These are phyloP conservation scores for Ilyonectria destructans DNA, from an alignment of 2,329 filamentous ascomycete species.

Conservation along the genomic window DNA sequence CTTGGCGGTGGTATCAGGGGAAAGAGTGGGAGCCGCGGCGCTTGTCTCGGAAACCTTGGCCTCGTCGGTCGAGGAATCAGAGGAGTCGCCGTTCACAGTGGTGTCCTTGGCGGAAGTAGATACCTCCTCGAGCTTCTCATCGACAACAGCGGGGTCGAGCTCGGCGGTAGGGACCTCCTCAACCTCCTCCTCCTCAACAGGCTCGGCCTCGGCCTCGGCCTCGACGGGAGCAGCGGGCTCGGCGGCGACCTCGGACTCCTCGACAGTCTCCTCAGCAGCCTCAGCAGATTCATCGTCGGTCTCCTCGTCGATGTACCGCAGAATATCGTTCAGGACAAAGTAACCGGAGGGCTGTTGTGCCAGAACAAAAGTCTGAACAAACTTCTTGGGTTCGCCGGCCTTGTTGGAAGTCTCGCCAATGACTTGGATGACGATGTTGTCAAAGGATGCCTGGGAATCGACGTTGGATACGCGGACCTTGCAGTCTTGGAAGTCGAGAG, in stretches of 20 bases:
- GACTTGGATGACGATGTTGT: constrained; percentile 97
- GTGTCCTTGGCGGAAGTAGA: constrained; percentile 56
- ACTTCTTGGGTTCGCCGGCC: constrained; percentile 91
- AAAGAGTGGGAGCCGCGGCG: constrained; percentile 54
- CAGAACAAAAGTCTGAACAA: constrained; percentile 97
- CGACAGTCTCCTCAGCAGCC: constrained; percentile 54
- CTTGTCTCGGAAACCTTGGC: constrained; percentile 59
- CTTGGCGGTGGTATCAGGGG: constrained; percentile 67
- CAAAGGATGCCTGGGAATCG: constrained; percentile 92
- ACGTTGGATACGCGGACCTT: constrained; percentile 99
- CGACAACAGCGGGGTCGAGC: constrained; percentile 71
- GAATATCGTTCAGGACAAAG: constrained; percentile 98
- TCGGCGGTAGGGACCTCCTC: constrained; percentile 48
- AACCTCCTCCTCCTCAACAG: constrained; percentile 48
- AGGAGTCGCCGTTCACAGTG: constrained; percentile 52
- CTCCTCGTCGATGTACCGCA: constrained; percentile 92
- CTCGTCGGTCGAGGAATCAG: constrained; percentile 56
- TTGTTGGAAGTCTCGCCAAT: constrained; percentile 99
- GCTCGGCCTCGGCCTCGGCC: constrained; percentile 47
- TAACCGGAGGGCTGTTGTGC: constrained; percentile 97
- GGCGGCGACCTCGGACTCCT: constrained; percentile 52
- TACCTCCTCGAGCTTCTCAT: constrained; percentile 83
- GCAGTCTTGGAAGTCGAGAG: constrained; percentile 95
- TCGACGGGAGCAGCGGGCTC: constrained; percentile 53
- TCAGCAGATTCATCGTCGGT: constrained; percentile 77